A percentile compares a stretch with the other conserved stretches of the same genome.
These are phyloP conservation scores for Platanthera zijinensis DNA, from an alignment of 106 monocot genomes.

Conservation along the genomic window DNA sequence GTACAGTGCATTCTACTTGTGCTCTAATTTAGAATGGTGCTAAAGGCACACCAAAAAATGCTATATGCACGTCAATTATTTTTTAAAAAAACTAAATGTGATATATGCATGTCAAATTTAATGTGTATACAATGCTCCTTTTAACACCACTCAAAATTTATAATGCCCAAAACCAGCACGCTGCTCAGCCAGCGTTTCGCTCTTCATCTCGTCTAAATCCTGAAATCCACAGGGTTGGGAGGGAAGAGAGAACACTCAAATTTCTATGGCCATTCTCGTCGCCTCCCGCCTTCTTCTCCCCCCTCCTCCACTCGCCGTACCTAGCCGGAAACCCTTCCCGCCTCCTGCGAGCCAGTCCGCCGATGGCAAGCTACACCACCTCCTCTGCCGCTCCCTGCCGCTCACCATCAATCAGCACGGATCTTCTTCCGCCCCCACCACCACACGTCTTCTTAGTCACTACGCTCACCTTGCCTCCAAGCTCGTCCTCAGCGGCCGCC, in stretches of 20 bases:
- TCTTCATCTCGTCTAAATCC: no score
- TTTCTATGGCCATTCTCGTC: neutral
- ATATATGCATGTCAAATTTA: no score
- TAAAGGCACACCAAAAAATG: no score
- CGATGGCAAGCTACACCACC: neutral
- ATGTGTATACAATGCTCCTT: no score
- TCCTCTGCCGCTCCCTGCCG: neutral
- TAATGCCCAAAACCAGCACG: no score
- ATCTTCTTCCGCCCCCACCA: neutral
- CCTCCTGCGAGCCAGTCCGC: neutral
- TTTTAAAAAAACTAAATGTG: no score
- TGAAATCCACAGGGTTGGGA: no score
- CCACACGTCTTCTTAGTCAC: neutral
- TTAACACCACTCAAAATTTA: no score
- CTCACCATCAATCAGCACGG: neutral
- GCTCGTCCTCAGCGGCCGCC: neutral
- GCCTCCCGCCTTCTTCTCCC: neutral
- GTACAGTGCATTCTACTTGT: no score
- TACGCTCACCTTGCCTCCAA: constrained; percentile 1
- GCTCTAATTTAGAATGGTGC: no score
- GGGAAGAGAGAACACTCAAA: neutral
- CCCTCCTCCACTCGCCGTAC: neutral
- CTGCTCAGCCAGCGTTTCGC: no score
- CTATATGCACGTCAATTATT: no score
- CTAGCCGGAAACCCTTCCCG: neutral